Base-by-base conservation (phyloP, 495 filamentous ascomycete genomes). In the Talaromyces wortmannii region DNA sequence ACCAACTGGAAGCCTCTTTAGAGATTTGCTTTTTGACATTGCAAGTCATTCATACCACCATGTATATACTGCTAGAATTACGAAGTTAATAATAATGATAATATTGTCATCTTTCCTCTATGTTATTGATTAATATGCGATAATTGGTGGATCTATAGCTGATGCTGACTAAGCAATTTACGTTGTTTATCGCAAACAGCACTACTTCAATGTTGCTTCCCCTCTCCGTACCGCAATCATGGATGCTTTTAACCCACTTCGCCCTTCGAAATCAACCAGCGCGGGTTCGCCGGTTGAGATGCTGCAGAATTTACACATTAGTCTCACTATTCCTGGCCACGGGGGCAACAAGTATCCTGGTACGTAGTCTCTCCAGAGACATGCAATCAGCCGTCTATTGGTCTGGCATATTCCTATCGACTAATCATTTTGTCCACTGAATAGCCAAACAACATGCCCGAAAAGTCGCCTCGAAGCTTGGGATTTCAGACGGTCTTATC, bases 361-460 rank as follows among this genome's bases (percentile, higher is more conserved):
- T 73, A 56, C 56, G 70, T 46, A 31, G 45, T 50, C 50, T 13
- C 31, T 31, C 53, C 7, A 6, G 13, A 31, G 6, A 7, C n/a
- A 11, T 31, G 3, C 2, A 16, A 33, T n/a, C 13, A 7, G 16
- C 12, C 15, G 7, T 13, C 29, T 42, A 5, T 32, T 32, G 31
- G 23, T 23, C 23, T 23, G 4, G 23, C 23, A 4, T 23, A 23
- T 23, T 23, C 23, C 23, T 23, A 40, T 40, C 42, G 12, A 55
- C 12, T 33, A 13, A 12, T 48, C 10, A 15, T 11, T 30, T 30
- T 23, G 31, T 30, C 48, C 23, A 32, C 5, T 48, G 12, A 48
- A 11, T 56, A 92, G 91, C 90, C 31, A 95, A 94, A 65, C 76
- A 84, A 57, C 89, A 96, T 67, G 90, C 88, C 44, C 81, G 80